Base-by-base conservation (phyloP, 2,329 filamentous ascomycete genomes). In the Escovopsis sp. region DNA sequence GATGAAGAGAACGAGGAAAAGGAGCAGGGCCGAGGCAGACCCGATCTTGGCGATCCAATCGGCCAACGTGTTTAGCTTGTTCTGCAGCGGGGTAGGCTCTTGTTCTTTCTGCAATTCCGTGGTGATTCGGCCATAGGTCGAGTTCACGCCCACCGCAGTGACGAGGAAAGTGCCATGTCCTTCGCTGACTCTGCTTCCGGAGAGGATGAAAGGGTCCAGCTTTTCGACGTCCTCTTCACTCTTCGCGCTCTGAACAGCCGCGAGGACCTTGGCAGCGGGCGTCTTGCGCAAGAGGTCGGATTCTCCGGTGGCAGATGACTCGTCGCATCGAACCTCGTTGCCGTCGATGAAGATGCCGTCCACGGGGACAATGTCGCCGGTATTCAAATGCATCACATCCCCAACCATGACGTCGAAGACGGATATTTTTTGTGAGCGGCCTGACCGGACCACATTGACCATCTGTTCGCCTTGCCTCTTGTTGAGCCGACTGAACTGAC, bases 281-380 rank as follows among this genome's bases (percentile, higher is more conserved):
- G 70, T 75, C 62, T 85, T 85, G 59, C 76, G 79, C 57, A 84
- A 72, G 40, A 79, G 70, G 51, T 85, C 80, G 1, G 80, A 84
- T 59, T 85, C 81, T 49, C 81, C 81, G 26, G 81, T 85, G 1
- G 78, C 77, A 10, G 80, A 82, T 3, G 79, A 83, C 53, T 85
- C 81, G 51, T 85, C 81, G 52, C 80, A 85, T 56, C 80, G 67
- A 45, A 70, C 52, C 4, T 60, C 58, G 47, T 65, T 64, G 6
- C 67, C 66, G 15, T 70, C 66, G 46, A 85, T 77, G 46, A 85
- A 73, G 42, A 84, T 69, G 6, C 81, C 81, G 54, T 85, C 81
- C 1, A 78, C 80, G 0, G 81, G 80, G 33, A 85, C 70, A 43
- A 82, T 67, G 51, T 85, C 80, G 47, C 81, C 81, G 2, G 80